A percentile compares a stretch with the other conserved stretches of the same genome.
phyloP scores from a whole-genome alignment of 1,139 yeast species.

The Blastobotrys petasosporus region DNA sequence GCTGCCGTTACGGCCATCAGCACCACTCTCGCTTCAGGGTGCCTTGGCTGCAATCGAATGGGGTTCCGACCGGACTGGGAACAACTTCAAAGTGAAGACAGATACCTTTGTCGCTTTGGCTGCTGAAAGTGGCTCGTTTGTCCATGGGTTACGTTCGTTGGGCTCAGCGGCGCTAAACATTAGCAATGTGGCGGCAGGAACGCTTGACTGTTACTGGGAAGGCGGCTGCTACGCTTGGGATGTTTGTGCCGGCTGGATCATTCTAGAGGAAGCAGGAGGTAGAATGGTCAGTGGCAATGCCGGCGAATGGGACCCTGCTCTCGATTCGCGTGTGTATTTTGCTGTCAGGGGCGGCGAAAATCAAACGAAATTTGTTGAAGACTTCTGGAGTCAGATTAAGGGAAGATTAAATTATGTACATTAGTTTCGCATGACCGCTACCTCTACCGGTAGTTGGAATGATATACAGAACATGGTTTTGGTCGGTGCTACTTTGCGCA shows the following conservation, averaged over 20 bases:
- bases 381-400: conserved; percentile 44
- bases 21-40: conserved; percentile 41
- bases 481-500: conserved; percentile 92
- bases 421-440: conserved; percentile 41
- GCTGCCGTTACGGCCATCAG: conserved; percentile 36
- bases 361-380: conserved; percentile 42
- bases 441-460: conserved; percentile 68
- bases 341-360: conserved; percentile 50
- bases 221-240: conserved; percentile 64
- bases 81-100: conserved; percentile 44
- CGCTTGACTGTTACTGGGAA: conserved; percentile 55
- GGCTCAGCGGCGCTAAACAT: conserved; percentile 59
- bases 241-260: conserved; percentile 61
- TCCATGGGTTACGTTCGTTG: conserved; percentile 52
- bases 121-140: conserved; percentile 44
- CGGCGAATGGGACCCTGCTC: conserved; percentile 42
- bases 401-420: conserved; percentile 34
- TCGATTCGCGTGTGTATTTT: conserved; percentile 47
- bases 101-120: conserved; percentile 44
- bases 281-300: conserved; percentile 47
- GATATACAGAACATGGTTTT: conserved; percentile 93
- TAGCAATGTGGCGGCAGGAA: conserved; percentile 51
- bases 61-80: conserved; percentile 52
- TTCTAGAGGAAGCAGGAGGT: conserved; percentile 55
- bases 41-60: conserved; percentile 55